phyloP scores from a whole-genome alignment of 441 rosid species.

The Gossypium davidsonii region DNA sequence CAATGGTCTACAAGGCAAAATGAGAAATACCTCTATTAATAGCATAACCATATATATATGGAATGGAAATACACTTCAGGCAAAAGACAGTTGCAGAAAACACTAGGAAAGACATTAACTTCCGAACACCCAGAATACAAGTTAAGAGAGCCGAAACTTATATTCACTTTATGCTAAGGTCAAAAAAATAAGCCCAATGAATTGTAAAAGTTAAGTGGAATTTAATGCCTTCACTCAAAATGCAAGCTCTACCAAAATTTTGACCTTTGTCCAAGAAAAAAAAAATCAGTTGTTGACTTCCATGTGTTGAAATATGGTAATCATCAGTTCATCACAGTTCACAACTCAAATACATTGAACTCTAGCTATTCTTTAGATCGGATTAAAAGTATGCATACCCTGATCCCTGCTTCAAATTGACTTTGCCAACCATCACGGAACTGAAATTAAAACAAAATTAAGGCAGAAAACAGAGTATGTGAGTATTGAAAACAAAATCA shows the following conservation, averaged over 20 bases:
- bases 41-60: conserved; percentile 1
- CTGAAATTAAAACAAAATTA: conserved; percentile 34
- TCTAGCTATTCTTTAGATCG: neutral
- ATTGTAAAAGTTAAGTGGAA: neutral
- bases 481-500: conserved; percentile 4
- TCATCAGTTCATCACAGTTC: neutral
- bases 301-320: neutral
- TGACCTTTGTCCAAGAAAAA: neutral
- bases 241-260: conserved; percentile 1
- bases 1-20: conserved; percentile 53
- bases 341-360: conserved; percentile 1
- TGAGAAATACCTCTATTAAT: neutral
- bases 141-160: neutral
- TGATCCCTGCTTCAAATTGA: conserved; percentile 74
- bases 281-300: neutral
- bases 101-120: neutral
- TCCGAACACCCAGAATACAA: neutral
- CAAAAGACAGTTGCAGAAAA: neutral
- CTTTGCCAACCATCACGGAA: conserved; percentile 68
- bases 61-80: neutral
- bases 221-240: neutral
- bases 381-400: conserved; percentile 37
- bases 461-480: conserved; percentile 4
- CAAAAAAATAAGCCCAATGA: neutral
- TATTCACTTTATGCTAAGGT: neutral